Evolutionary conservation across 495 filamentous ascomycete genomes (phyloP).

Genomic region (Penicillium canariense): DNA sequence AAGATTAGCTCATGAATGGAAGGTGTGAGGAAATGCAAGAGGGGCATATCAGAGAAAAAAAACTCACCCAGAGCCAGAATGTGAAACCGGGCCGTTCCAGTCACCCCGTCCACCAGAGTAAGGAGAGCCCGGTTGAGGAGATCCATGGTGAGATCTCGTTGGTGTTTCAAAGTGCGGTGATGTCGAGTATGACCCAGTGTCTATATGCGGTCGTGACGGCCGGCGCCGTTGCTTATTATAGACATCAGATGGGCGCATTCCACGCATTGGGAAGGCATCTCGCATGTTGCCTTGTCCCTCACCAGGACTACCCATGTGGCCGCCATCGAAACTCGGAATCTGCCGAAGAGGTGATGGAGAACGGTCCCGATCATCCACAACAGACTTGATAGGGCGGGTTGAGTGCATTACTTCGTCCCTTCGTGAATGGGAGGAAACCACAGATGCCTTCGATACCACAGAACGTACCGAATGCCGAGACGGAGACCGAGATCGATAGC

Average conservation of each 20-base stretch:
- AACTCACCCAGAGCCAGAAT: conserved; percentile 59
- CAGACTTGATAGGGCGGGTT: conserved; percentile 27
- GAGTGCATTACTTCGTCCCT: conserved; percentile 33
- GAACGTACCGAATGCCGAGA: conserved; percentile 40
- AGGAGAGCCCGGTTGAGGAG: conserved; percentile 65
- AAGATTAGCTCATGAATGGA: conserved; percentile 20
- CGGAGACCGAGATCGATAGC: conserved; percentile 32
- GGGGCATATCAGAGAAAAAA: not conserved
- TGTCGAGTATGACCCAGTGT: conserved; percentile 51
- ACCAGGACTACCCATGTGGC: conserved; percentile 18
- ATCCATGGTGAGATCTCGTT: conserved; percentile 61
- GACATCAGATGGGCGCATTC: conserved; percentile 32
- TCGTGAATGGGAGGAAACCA: conserved; percentile 24
- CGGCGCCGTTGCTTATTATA: conserved; percentile 30
- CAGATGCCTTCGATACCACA: conserved; percentile 30
- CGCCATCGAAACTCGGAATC: conserved; percentile 36
- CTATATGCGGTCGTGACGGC: conserved; percentile 34
- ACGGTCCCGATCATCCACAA: conserved; percentile 22
- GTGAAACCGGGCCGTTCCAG: conserved; percentile 55
- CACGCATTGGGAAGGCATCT: conserved; percentile 39
- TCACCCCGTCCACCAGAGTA: conserved; percentile 56
- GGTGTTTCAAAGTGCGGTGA: conserved; percentile 60
- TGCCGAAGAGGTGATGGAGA: conserved; percentile 43
- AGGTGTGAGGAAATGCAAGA: conserved; percentile 2
- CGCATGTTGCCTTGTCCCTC: conserved; percentile 25